A percentile compares a stretch with the other conserved stretches of the same genome.
Conservation (phyloP, 805 yeast species). For the Wickerhamiella occidentalis region DNA sequence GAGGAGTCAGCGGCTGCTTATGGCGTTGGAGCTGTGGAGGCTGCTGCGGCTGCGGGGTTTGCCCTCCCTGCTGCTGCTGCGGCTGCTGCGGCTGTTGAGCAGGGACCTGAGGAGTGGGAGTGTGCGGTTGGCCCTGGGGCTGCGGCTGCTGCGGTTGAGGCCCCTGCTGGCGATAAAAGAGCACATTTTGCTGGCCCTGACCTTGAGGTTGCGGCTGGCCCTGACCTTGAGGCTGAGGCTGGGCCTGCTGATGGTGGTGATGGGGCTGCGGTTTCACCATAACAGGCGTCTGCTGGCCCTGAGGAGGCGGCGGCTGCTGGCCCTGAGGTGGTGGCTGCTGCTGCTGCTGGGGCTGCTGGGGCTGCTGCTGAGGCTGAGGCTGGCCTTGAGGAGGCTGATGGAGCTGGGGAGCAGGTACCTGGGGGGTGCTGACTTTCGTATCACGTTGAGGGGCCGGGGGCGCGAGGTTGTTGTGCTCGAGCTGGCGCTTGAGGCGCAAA, state of each 20-base stretch:
- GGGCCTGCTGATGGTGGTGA: slow-evolving; percentile 17
- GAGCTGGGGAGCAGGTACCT: slow-evolving; percentile 8
- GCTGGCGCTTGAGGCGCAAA: slow-evolving; percentile 67
- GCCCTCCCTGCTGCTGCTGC: slow-evolving; percentile 2
- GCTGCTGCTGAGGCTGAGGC: too few species aligned
- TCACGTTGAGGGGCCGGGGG: slow-evolving; percentile 27
- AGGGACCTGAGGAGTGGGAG: neutral
- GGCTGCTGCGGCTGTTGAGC: neutral
- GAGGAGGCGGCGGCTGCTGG: slow-evolving; percentile 16
- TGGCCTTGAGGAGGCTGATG: too few species aligned
- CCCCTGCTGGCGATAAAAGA: slow-evolving; percentile 13
- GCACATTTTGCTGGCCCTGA: slow-evolving; percentile 8
- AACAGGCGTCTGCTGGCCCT: slow-evolving; percentile 12
- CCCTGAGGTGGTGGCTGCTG: slow-evolving; percentile 22
- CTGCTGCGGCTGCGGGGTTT: slow-evolving; percentile 11
- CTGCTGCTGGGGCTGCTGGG: slow-evolving; percentile 22
- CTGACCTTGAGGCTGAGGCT: neutral
- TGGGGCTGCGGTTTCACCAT: slow-evolving; percentile 26
- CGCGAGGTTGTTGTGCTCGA: slow-evolving; percentile 38
- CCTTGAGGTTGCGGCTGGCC: slow-evolving; percentile 9
- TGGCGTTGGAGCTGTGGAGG: neutral
- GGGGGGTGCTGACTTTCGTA: slow-evolving; percentile 13
- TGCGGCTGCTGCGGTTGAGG: slow-evolving; percentile 13
- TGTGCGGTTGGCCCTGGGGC: slow-evolving; percentile 17
- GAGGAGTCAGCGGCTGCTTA: slow-evolving; percentile 1